Evolutionary conservation across 163 green algal species (phyloP), one percentile per base, ranked within the genome.

Genomic region (Chlamydomonas reinhardtii): DNA sequence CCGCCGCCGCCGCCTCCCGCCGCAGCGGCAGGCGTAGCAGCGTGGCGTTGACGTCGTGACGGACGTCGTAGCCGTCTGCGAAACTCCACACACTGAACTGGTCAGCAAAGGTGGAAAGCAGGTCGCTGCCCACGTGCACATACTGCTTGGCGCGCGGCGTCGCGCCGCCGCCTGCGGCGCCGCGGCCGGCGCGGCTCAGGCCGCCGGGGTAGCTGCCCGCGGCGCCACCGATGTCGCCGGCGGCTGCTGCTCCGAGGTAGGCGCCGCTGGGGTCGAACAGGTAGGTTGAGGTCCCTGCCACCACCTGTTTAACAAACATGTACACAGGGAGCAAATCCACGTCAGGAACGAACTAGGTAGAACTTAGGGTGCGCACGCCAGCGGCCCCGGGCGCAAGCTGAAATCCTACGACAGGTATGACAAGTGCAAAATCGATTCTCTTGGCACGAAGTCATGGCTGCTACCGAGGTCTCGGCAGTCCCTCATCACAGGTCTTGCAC

Each of bases 181-280:
- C 31, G 32, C 11, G 27, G 31, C 31, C 17, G 0, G 22, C n/a
- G 24, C n/a, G 32, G 19, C 22, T 39, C n/a, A 32, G 62, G 27
- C 62, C 17, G 16, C 37, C 39, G 39, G 56, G 4, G 12, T 75
- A 32, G 31, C 69, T 59, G 48, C 29, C 78, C 6, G 29, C 70
- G 59, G 22, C 43, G 37, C 73, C 37, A 37, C 39, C 73, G 69
- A 16, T 56, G 48, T 64, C 72, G 43, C 74, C 76, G 9, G 24
- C 31, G 15, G 70, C 71, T 32, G 35, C 73, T 19, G 29, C 29
- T 20, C 56, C 81, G 0, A 95, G 90, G 39, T 82, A 70, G 35
- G 70, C 74, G 2, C 93, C 93, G 35, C 78, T 89, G 37, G 93
- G 93, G 85, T 95, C 93, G 29, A 91, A 95, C 71, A 94, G 82